Base-by-base conservation (phyloP, 129 eudicot species). In the Scalesia atractyloides region DNA sequence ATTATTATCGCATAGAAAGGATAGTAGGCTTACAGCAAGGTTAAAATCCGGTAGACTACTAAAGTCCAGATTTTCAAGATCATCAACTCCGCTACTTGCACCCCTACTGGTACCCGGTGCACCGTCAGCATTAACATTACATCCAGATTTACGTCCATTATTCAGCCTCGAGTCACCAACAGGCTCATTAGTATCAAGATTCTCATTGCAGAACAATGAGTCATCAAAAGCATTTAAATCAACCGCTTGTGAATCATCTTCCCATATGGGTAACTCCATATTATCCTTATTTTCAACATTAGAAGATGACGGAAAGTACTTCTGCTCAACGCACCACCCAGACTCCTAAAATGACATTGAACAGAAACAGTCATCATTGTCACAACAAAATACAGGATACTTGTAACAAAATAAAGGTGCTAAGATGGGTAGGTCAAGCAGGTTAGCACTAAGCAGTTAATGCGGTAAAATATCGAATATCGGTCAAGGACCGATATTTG, bases 31-130 rank as follows among this genome's bases (percentile, higher is more conserved):
- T 87, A 89, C 96, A 34, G 82, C 33, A 48, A 89, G 91, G 33
- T 72, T 70, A 37, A 84, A 83, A 81, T 89, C 95, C 9, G 97
- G 92, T 53, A 92, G 96, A 36, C 86, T 85, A 52, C 82, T 97
- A 14, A 93, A 70, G 18, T 82, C 91, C 49, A 93, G 47, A 81
- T 87, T 75, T 65, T 87, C 95, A 49, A 94, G 91, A 26, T 86
- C 91, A 37, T 75, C 69, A n/a, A 89, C 61, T 44, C 82, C 86
- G 63, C 64, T 73, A 65, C 66, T 47, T 66, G 53, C 79, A 72
- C 48, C 78, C 10, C 30, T 72, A 37, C 34, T 66, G 18, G 80
- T 80, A 16, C 70, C 74, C 1, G 57, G 37, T 15, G 68, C 62
- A 67, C 73, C 47, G 50, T 62, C 69, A 0, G 64, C 52, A 51